Evolutionary conservation across 345 rosid genomes (phyloP), one percentile per base, ranked within the genome.

Genomic region (Stellera chamaejasme): DNA sequence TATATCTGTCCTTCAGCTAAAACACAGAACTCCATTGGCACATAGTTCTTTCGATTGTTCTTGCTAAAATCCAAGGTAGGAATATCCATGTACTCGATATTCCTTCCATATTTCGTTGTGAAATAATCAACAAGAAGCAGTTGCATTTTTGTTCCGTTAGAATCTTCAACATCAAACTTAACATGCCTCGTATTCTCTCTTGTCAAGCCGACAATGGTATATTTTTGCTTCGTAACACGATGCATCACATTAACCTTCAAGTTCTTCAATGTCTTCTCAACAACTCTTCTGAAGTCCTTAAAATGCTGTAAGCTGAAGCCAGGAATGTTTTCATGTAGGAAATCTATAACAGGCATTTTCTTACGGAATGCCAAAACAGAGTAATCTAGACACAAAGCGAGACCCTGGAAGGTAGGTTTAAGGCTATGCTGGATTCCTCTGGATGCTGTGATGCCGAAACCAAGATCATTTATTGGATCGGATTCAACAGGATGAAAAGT

Each of bases 21-120:
- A 19, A 63, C 75, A 25, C 96, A 91, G 42, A 82, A 80, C 62
- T 85, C 96, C 96, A 91, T 82, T 0, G 98, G 98, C 7, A 91
- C 82, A 26, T 64, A 62, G 54, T 85, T 80, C 60, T 63, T 59
- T 45, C 74, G 67, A 27, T 75, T 75, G 58, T 60, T 63, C 65
- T 64, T 85, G 13, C 96, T 77, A 60, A 91, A 48, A 67, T 91
- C 92, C 59, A 91, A 64, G 70, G 90, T 74, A 32, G 98, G 98
- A 49, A 83, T 62, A 61, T 88, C 78, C 55, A 65, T 62, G 50
- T 66, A 48, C 55, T 8, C 52, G 50, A 87, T 82, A 25, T 85
- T 67, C 53, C 9, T 75, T 6, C 63, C 32, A 42, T 91, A 83
- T 63, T 77, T 91, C 4, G 61, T 58, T 71, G 61, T 44, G 77